Evolutionary conservation across 148 eudicot genomes (phyloP).

Genomic region (Chenopodium album): DNA sequence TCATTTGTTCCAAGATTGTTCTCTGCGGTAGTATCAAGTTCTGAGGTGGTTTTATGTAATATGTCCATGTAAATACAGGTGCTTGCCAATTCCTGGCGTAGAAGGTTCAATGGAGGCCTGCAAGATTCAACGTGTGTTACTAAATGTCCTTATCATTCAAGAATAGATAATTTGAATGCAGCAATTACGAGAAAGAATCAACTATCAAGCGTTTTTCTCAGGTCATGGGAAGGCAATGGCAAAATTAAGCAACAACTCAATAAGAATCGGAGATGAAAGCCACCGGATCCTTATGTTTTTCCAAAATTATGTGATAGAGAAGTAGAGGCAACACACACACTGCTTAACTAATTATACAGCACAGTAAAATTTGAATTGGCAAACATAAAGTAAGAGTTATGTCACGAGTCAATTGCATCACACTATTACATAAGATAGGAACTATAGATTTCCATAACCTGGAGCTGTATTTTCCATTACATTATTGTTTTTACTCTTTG

Average conservation of each 20-base stretch:
- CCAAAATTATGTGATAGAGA: neutral
- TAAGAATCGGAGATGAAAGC: neutral
- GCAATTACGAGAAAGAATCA: neutral
- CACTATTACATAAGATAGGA: neutral
- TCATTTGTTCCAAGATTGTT: constrained; percentile 20
- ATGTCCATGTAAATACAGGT: constrained; percentile 86
- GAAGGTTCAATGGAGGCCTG: constrained; percentile 89
- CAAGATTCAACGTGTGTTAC: constrained; percentile 29
- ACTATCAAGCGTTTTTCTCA: neutral
- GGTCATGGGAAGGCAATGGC: neutral
- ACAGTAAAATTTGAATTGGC: neutral
- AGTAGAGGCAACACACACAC: neutral
- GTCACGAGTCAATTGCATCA: neutral
- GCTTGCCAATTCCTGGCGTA: constrained; percentile 88
- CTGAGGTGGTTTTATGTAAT: constrained; percentile 81
- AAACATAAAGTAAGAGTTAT: neutral
- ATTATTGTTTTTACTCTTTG: neutral
- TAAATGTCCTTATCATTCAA: neutral
- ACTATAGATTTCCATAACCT: neutral
- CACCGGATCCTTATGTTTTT: neutral
- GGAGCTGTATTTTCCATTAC: neutral
- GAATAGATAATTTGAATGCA: constrained; percentile 1
- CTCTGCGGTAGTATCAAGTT: constrained; percentile 32
- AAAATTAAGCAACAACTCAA: neutral
- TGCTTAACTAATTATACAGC: neutral